A percentile compares a stretch with the other conserved stretches of the same genome.
Evolutionary conservation across 495 filamentous ascomycete genomes (phyloP).

Genomic region (Annulohypoxylon nitens): DNA sequence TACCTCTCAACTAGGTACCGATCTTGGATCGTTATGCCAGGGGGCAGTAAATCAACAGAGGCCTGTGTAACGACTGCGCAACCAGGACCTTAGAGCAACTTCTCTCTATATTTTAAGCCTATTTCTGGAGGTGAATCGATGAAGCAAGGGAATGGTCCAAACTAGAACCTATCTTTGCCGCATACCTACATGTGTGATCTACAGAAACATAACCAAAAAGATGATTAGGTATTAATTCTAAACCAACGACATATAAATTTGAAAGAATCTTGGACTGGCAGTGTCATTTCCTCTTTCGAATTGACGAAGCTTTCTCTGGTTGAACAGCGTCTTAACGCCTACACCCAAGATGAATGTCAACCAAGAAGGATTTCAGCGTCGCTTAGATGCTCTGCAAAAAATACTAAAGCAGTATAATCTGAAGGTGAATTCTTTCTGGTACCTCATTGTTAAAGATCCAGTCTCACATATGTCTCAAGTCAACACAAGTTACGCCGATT

Average conservation of each 20-base stretch:
- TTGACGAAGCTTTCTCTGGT: not conserved
- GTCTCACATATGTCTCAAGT: conserved; percentile 6
- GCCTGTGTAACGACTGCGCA: too few species aligned
- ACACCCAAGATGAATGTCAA: conserved; percentile 11
- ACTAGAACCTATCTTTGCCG: not conserved
- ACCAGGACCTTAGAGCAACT: too few species aligned
- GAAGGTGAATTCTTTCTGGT: not conserved
- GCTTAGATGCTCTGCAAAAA: conserved; percentile 13
- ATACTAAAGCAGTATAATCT: conserved; percentile 12
- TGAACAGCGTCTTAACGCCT: not conserved
- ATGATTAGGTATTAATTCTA: too few species aligned
- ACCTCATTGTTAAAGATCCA: not conserved
- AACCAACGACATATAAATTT: not conserved
- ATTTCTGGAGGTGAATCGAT: too few species aligned
- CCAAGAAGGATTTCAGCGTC: conserved; percentile 17
- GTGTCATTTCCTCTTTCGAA: not conserved
- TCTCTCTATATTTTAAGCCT: too few species aligned
- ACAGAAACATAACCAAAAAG: not conserved
- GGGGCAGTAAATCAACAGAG: too few species aligned
- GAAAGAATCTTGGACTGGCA: not conserved
- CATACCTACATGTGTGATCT: not conserved
- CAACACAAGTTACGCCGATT: conserved; percentile 16
- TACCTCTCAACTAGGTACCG: too few species aligned
- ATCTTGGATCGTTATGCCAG: too few species aligned
- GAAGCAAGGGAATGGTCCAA: not conserved